phyloP scores from a whole-genome alignment of 352 stramenopile species.

The Pilasporangium apinafurcum region DNA sequence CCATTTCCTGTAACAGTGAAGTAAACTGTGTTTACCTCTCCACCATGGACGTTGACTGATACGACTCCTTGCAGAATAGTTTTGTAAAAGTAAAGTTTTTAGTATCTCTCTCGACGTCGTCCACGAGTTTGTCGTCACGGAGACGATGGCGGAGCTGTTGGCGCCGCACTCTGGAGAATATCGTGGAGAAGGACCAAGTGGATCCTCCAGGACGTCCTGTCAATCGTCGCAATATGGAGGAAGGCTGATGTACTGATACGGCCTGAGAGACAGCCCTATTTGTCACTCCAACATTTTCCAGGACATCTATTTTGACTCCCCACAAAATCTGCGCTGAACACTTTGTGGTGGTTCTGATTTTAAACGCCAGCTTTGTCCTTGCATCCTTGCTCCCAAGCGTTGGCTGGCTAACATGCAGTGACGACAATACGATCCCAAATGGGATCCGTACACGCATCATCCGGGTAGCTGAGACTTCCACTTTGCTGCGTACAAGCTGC shows the following conservation, averaged over 20 bases:
- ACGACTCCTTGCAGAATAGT: constrained; percentile 4
- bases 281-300: constrained; percentile 16
- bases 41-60: constrained; percentile 4
- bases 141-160: constrained; percentile 16
- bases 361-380: constrained; percentile 13
- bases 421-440: constrained; percentile 34
- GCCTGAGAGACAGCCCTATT: no score
- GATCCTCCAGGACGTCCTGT: constrained; percentile 1
- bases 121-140: constrained; percentile 10
- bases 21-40: no score
- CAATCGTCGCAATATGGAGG: constrained; percentile 1
- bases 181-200: constrained; percentile 1
- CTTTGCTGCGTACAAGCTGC: constrained; percentile 45
- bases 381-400: constrained; percentile 1
- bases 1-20: no score
- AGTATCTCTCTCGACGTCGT: neutral
- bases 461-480: constrained; percentile 15
- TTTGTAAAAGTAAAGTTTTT: neutral
- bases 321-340: constrained; percentile 30
- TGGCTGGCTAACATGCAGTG: constrained; percentile 12
- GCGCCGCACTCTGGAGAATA: constrained; percentile 16
- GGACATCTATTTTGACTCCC: constrained; percentile 15
- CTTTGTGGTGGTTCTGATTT: constrained; percentile 10
- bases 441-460: constrained; percentile 39
- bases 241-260: no score